A percentile compares a stretch with the other conserved stretches of the same genome.
phyloP scores from a whole-genome alignment of 164 flowering plant species.

The Liriodendron chinense region DNA sequence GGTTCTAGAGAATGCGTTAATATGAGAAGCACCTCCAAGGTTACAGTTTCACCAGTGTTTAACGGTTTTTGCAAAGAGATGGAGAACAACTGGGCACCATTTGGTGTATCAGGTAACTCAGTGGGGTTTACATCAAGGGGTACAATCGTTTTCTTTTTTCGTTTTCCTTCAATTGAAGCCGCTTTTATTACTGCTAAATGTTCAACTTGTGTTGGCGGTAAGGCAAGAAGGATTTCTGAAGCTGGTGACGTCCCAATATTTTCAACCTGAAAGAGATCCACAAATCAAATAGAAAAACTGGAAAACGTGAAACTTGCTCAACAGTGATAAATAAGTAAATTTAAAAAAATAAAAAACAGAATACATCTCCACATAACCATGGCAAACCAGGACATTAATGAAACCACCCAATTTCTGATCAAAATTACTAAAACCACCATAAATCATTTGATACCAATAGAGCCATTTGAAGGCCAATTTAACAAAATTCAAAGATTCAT shows the following conservation, averaged over 20 bases:
- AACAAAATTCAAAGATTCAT: background rate
- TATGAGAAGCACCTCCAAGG: constrained; percentile 63
- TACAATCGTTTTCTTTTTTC: constrained; percentile 62
- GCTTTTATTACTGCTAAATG: constrained; percentile 69
- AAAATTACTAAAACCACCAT: background rate
- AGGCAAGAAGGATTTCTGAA: constrained; percentile 77
- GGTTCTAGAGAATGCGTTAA: constrained; percentile 83
- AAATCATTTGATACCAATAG: background rate
- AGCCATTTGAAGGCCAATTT: background rate
- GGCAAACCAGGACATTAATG: background rate
- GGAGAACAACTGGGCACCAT: constrained; percentile 60
- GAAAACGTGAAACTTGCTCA: background rate
- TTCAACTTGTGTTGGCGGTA: constrained; percentile 69
- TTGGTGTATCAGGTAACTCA: constrained; percentile 58
- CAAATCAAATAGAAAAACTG: constrained; percentile 1
- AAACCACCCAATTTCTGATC: background rate
- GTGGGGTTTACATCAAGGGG: constrained; percentile 70
- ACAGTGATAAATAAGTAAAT: too few relatives aligned
- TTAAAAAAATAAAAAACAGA: background rate
- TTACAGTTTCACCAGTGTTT: constrained; percentile 47
- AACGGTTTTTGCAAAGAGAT: constrained; percentile 57
- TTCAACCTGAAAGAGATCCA: constrained; percentile 57
- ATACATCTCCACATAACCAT: background rate
- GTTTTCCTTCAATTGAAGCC: constrained; percentile 52
- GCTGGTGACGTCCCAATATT: constrained; percentile 61